Evolutionary conservation across 1,284 basidiomycete species (phyloP).

Genomic region (Austroboletus niveus): DNA sequence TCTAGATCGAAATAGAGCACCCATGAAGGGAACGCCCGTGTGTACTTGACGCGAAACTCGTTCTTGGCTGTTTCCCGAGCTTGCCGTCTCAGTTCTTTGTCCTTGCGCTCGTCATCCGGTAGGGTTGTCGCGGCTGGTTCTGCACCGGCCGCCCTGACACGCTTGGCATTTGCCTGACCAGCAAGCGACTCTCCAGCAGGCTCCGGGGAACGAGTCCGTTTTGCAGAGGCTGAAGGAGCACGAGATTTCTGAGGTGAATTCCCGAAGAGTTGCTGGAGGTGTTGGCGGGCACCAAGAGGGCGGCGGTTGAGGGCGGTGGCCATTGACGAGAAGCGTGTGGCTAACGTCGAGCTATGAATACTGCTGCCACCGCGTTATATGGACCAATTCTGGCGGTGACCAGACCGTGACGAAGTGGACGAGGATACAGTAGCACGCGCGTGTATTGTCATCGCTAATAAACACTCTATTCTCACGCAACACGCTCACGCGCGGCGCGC

Average conservation of each 20-base stretch:
- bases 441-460: slow-evolving; percentile 10
- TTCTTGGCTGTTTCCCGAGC: slow-evolving; percentile 61
- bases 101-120: slow-evolving; percentile 35
- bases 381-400: neutral
- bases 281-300: slow-evolving; percentile 36
- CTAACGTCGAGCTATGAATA: slow-evolving; percentile 6
- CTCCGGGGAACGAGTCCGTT: slow-evolving; percentile 69
- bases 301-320: slow-evolving; percentile 46
- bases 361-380: neutral
- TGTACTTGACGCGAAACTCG: slow-evolving; percentile 84
- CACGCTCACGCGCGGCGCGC: slow-evolving; percentile 22
- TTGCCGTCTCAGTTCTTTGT: slow-evolving; percentile 41
- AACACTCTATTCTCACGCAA: slow-evolving; percentile 28
- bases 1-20: slow-evolving; percentile 85
- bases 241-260: slow-evolving; percentile 31
- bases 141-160: slow-evolving; percentile 28
- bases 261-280: slow-evolving; percentile 33
- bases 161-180: slow-evolving; percentile 30
- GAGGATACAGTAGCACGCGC: slow-evolving; percentile 10
- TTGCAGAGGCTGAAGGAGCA: slow-evolving; percentile 33
- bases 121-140: slow-evolving; percentile 16
- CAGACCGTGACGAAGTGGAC: neutral
- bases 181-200: slow-evolving; percentile 34
- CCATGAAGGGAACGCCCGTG: slow-evolving; percentile 79
- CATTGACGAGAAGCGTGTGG: slow-evolving; percentile 8